Conservation (phyloP, 1,139 yeast genomes). For the Geotrichum siamense region DNA sequence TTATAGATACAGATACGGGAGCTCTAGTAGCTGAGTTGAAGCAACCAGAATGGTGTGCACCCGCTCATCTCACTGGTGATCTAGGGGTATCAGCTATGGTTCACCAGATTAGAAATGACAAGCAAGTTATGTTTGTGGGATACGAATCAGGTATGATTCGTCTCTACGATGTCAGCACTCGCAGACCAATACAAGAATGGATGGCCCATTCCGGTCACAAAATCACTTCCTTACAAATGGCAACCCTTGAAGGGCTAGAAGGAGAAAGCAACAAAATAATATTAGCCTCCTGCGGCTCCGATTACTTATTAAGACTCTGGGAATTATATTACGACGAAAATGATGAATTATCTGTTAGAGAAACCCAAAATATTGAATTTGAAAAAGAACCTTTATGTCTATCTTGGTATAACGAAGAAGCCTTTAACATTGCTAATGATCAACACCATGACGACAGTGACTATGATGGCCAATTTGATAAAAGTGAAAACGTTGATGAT, state of each 20-base stretch:
- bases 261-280: background rate
- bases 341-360: background rate
- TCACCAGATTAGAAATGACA: background rate
- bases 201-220: background rate
- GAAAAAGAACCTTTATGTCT: constrained; percentile 2
- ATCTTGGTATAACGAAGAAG: constrained; percentile 1
- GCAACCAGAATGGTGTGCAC: background rate
- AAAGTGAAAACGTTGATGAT: background rate
- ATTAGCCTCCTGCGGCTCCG: constrained; percentile 1
- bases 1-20: constrained; percentile 28
- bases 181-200: background rate
- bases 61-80: background rate
- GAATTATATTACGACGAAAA: background rate
- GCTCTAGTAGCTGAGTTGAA: constrained; percentile 20
- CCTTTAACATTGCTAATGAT: no score
- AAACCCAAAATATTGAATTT: constrained; percentile 1
- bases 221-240: background rate
- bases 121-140: background rate
- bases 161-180: background rate
- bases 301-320: constrained; percentile 1
- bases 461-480: background rate
- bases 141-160: constrained; percentile 1
- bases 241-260: background rate
- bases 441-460: no score
- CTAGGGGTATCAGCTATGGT: background rate